Conservation (phyloP, 768 basidiomycete genomes). For the Lepiota subincarnata region DNA sequence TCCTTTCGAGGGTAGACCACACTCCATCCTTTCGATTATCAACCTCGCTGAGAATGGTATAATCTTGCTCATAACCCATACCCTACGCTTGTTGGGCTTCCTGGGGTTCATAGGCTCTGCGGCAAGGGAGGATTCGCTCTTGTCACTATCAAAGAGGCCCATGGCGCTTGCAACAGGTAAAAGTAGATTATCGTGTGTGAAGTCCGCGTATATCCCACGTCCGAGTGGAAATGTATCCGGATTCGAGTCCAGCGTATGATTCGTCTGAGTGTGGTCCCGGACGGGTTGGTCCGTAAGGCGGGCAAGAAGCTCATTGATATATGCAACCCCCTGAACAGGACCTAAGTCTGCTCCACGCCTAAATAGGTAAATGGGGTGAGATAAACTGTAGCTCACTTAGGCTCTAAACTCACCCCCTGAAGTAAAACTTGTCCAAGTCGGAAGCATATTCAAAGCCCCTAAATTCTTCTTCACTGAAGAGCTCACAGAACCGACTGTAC, state of each 20-base stretch:
- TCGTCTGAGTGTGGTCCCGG: constrained; percentile 68
- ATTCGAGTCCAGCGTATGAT: constrained; percentile 61
- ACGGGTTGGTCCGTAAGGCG: constrained; percentile 65
- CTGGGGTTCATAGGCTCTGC: constrained; percentile 27
- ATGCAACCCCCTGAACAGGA: constrained; percentile 73
- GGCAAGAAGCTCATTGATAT: constrained; percentile 81
- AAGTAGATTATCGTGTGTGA: constrained; percentile 85
- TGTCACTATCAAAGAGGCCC: constrained; percentile 44
- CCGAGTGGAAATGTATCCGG: constrained; percentile 69
- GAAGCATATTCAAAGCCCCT: constrained; percentile 60
- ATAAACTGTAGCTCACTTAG: not conserved
- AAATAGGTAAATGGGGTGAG: not conserved
- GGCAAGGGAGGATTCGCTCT: no score
- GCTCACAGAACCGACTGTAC: constrained; percentile 62
- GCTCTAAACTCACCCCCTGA: constrained; percentile 51
- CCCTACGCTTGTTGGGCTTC: constrained; percentile 26
- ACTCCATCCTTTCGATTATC: constrained; percentile 66
- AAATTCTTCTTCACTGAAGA: constrained; percentile 69
- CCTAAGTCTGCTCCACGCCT: constrained; percentile 70
- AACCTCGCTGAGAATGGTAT: constrained; percentile 75
- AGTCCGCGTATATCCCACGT: constrained; percentile 67
- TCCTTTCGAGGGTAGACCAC: constrained; percentile 19
- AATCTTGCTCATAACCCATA: constrained; percentile 55
- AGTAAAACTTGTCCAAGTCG: constrained; percentile 78
- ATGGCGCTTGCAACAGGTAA: constrained; percentile 66